These are phyloP conservation scores for Neoconidiobolus thromboides DNA, from an alignment of 371 early-diverging fungal genomes.

Conservation along the genomic window DNA sequence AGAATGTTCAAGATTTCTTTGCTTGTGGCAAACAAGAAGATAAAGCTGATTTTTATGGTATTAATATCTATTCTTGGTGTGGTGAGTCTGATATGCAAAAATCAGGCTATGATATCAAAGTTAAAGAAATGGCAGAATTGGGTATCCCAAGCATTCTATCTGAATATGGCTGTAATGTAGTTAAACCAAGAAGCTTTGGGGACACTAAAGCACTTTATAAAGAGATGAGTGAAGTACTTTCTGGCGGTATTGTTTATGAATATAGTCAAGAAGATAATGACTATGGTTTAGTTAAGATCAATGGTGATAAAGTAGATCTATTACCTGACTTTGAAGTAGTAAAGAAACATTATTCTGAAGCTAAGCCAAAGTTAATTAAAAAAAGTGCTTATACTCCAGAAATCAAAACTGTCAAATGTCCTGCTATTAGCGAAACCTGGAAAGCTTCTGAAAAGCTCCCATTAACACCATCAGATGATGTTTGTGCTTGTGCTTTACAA, in stretches of 20 bases:
- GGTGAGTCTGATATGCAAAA: conserved; percentile 28
- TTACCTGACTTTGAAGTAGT: neutral
- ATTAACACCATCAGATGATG: conserved; percentile 42
- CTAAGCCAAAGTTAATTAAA: neutral
- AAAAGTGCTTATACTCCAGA: neutral
- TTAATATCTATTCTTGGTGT: conserved; percentile 49
- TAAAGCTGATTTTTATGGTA: conserved; percentile 52
- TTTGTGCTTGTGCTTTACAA: conserved; percentile 35
- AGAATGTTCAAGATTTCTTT: conserved; percentile 45
- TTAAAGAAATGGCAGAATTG: conserved; percentile 23
- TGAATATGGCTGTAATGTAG: conserved; percentile 42
- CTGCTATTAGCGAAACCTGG: conserved; percentile 16
- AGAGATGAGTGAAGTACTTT: conserved; percentile 42
- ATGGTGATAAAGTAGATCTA: conserved; percentile 13
- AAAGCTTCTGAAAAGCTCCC: conserved; percentile 23
- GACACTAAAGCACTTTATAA: conserved; percentile 34
- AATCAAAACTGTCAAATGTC: conserved; percentile 19
- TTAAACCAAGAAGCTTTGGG: conserved; percentile 33
- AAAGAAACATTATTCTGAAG: neutral
- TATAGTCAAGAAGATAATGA: conserved; percentile 59
- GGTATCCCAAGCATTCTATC: conserved; percentile 38
- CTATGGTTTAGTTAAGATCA: conserved; percentile 44
- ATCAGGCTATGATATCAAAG: conserved; percentile 35
- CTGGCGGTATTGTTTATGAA: conserved; percentile 68
- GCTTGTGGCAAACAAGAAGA: conserved; percentile 42